Conservation (phyloP, 106 monocot species). For the Allium sativum region DNA sequence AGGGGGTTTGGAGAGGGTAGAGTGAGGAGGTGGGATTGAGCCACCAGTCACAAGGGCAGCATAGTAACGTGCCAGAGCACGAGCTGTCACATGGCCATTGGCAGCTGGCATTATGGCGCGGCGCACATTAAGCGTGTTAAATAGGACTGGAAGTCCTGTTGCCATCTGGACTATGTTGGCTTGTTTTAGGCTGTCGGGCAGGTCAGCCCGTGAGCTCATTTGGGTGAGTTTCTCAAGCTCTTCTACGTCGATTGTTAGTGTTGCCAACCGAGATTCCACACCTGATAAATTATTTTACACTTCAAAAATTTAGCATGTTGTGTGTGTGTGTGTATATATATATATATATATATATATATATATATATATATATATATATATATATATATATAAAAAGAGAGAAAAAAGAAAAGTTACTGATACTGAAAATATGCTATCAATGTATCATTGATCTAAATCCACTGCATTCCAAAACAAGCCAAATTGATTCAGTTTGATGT, state of each 20-base stretch:
- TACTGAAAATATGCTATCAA: too few species aligned
- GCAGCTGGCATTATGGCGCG: conserved; percentile 94
- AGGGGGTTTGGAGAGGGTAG: conserved; percentile 31
- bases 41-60: conserved; percentile 67
- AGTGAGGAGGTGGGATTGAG: conserved; percentile 32
- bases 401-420: too few species aligned
- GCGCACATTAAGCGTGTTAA: conserved; percentile 80
- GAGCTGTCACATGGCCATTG: conserved; percentile 90
- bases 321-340: too few species aligned
- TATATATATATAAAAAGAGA: too few species aligned
- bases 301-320: background rate
- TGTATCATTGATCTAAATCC: too few species aligned
- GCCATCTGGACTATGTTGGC: conserved; percentile 41
- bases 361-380: too few species aligned
- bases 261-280: conserved; percentile 83
- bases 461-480: too few species aligned
- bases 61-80: conserved; percentile 89
- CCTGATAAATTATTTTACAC: conserved; percentile 24
- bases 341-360: too few species aligned
- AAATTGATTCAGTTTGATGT: too few species aligned
- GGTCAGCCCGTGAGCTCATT: conserved; percentile 19
- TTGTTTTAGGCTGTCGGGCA: conserved; percentile 26
- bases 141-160: conserved; percentile 49
- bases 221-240: conserved; percentile 48
- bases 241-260: conserved; percentile 59